Conservation (phyloP, 2,329 filamentous ascomycete species). For the Mycosphaerella arachidis region DNA sequence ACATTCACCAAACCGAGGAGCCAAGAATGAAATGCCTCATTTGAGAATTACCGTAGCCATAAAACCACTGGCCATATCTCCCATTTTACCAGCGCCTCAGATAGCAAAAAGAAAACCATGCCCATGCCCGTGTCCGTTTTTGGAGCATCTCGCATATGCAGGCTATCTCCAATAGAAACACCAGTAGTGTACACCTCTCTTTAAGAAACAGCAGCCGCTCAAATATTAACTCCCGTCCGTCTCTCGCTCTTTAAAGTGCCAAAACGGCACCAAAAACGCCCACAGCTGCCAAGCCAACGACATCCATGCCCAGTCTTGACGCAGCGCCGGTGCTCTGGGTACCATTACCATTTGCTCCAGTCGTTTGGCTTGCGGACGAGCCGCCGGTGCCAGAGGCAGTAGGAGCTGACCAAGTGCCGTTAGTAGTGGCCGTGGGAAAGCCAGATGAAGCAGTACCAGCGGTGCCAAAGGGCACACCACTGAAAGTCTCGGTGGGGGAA, state of each 20-base stretch:
- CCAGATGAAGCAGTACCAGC: conserved; percentile 10
- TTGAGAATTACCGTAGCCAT: no score
- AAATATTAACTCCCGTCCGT: neutral
- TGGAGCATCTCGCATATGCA: neutral
- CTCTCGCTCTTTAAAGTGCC: conserved; percentile 12
- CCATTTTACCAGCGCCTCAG: no score
- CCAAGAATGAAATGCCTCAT: no score
- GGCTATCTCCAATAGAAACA: neutral
- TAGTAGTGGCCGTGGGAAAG: conserved; percentile 10
- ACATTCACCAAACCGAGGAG: no score
- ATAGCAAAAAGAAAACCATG: neutral
- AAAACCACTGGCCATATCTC: no score
- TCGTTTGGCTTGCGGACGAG: conserved; percentile 6
- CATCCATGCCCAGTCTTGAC: conserved; percentile 24
- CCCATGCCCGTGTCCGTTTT: neutral
- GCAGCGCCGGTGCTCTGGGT: conserved; percentile 18
- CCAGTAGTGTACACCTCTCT: neutral
- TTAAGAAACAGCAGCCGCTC: no score
- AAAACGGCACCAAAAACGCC: conserved; percentile 27
- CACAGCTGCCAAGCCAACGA: conserved; percentile 23
- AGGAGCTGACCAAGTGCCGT: conserved; percentile 8
- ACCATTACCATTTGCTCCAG: conserved; percentile 7
- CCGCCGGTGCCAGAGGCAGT: conserved; percentile 5
- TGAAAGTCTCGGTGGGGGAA: conserved; percentile 7
- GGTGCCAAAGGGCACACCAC: conserved; percentile 6